phyloP scores from a whole-genome alignment of 1,284 basidiomycete species.

The Amylostereum chailletii region DNA sequence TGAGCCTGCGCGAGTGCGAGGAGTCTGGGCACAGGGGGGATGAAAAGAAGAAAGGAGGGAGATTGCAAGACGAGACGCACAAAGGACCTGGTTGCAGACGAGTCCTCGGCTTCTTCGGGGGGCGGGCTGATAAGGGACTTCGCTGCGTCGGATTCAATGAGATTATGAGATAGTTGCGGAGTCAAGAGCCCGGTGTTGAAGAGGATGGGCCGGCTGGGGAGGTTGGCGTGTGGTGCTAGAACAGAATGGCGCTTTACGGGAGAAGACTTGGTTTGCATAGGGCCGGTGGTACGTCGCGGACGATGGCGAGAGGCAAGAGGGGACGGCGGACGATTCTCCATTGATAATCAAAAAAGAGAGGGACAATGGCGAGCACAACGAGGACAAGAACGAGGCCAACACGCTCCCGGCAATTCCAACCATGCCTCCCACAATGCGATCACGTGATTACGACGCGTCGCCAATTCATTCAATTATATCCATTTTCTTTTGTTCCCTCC shows the following conservation, averaged over 20 bases:
- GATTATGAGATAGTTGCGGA: slow-evolving; percentile 19
- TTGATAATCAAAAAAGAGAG: too few relatives aligned
- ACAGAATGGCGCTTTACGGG: neutral
- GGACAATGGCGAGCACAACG: too few relatives aligned
- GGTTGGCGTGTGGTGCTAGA: neutral
- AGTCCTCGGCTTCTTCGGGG: slow-evolving; percentile 25
- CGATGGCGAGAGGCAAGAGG: neutral
- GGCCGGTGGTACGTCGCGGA: neutral
- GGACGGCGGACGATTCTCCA: neutral
- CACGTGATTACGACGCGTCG: too few relatives aligned
- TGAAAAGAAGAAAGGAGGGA: slow-evolving; percentile 1
- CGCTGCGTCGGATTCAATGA: slow-evolving; percentile 16
- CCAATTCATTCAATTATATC: too few relatives aligned
- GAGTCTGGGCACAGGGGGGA: neutral
- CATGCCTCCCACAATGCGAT: too few relatives aligned
- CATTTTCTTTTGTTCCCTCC: too few relatives aligned
- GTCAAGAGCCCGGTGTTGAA: slow-evolving; percentile 19
- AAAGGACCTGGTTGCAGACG: too few relatives aligned
- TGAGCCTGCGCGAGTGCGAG: slow-evolving; percentile 7
- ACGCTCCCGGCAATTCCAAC: too few relatives aligned
- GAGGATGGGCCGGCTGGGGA: neutral
- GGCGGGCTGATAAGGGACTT: slow-evolving; percentile 35
- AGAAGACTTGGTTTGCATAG: neutral
- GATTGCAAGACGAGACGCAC: neutral
- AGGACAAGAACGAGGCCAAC: too few relatives aligned